A percentile compares a stretch with the other conserved stretches of the same genome.
Conservation (phyloP, 495 filamentous ascomycete species). For the Evernia prunastri region DNA sequence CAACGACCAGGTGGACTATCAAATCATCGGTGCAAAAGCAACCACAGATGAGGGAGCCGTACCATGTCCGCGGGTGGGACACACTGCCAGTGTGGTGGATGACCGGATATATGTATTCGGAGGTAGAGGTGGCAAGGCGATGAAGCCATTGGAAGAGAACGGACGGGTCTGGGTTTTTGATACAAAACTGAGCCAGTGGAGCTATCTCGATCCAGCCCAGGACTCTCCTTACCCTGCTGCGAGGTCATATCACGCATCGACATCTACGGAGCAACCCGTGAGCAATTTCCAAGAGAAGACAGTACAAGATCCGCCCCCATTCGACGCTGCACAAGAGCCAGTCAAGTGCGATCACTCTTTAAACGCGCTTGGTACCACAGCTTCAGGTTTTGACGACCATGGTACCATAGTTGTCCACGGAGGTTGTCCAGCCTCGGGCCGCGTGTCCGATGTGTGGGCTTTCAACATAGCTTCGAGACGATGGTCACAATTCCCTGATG, state of each 20-base stretch:
- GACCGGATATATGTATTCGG: conserved; percentile 50
- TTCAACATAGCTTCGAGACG: conserved; percentile 52
- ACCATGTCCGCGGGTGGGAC: conserved; percentile 45
- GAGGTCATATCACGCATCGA: conserved; percentile 23
- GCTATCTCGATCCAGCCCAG: conserved; percentile 18
- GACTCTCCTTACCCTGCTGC: conserved; percentile 23
- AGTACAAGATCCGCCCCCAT: not conserved
- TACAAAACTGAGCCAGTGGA: conserved; percentile 24
- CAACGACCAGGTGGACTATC: conserved; percentile 23
- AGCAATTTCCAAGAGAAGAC: not conserved
- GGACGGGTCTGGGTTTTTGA: conserved; percentile 47
- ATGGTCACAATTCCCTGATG: conserved; percentile 58
- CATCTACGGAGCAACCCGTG: conserved; percentile 22
- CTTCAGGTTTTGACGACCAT: conserved; percentile 38
- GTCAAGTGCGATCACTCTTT: conserved; percentile 9
- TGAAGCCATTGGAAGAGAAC: conserved; percentile 48
- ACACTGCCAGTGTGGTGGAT: conserved; percentile 38
- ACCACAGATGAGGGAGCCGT: conserved; percentile 5
- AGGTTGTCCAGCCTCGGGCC: conserved; percentile 54
- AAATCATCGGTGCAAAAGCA: conserved; percentile 13
- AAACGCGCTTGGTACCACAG: conserved; percentile 10
- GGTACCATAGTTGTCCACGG: conserved; percentile 62
- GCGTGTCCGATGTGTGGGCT: conserved; percentile 63
- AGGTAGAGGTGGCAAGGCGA: conserved; percentile 48
- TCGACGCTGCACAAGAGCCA: not conserved